These are phyloP conservation scores for Exophiala lecanii-corni DNA, from an alignment of 2,329 filamentous ascomycete species.

Conservation along the genomic window DNA sequence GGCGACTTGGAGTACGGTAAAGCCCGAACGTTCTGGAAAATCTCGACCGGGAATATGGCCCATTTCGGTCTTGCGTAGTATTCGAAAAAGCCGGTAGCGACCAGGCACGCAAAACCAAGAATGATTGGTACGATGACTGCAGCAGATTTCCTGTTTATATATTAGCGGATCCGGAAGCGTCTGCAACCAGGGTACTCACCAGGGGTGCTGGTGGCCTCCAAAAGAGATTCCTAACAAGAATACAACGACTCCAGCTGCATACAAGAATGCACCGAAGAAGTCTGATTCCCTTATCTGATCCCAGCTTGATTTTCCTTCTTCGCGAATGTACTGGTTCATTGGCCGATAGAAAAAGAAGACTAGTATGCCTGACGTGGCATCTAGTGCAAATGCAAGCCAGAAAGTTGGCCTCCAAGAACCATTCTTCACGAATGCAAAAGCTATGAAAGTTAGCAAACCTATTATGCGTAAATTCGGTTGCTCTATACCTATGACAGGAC, in stretches of 20 bases:
- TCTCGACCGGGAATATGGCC: too few species aligned
- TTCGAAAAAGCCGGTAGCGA: neutral
- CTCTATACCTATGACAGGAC: too few species aligned
- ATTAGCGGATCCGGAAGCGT: too few species aligned
- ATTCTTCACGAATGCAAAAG: neutral
- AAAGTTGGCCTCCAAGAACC: neutral
- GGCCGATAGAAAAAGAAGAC: constrained; percentile 4
- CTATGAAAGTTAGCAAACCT: neutral
- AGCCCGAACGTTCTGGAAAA: too few species aligned
- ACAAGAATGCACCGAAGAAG: constrained; percentile 40
- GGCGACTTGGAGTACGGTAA: too few species aligned
- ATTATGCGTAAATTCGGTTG: too few species aligned
- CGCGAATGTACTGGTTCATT: neutral
- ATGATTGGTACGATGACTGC: neutral
- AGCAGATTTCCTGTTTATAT: neutral
- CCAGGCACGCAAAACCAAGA: neutral
- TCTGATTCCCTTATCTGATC: neutral
- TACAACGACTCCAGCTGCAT: constrained; percentile 36
- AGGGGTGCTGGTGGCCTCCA: constrained; percentile 39
- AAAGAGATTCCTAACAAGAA: constrained; percentile 42
- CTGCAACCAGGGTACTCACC: constrained; percentile 28
- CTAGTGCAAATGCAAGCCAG: constrained; percentile 2
- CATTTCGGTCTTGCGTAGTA: too few species aligned
- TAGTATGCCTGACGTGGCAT: constrained; percentile 1
- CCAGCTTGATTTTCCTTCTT: neutral